These are phyloP conservation scores for Lasiodiplodia hormozganensis DNA, from an alignment of 2,329 filamentous ascomycete genomes.

Conservation along the genomic window DNA sequence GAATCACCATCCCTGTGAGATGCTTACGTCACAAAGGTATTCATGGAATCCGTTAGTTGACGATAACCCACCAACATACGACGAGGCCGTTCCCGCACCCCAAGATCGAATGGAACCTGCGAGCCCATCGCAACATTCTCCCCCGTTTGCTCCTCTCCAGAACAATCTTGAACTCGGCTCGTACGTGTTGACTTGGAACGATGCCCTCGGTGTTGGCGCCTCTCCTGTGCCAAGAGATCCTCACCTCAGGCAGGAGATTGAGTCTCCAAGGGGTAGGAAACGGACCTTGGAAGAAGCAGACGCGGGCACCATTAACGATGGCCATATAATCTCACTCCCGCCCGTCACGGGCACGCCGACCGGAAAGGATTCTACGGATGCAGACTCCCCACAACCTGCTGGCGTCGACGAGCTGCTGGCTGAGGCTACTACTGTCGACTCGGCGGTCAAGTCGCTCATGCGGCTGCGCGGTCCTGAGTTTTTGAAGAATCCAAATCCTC, in stretches of 20 bases:
- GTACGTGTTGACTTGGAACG: neutral
- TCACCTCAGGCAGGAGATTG: neutral
- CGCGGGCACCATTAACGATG: neutral
- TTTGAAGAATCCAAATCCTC: neutral
- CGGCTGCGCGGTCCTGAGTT: neutral
- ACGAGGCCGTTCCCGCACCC: neutral
- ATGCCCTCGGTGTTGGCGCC: neutral
- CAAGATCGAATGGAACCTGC: no score
- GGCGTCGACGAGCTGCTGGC: neutral
- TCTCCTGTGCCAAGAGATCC: neutral
- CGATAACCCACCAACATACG: neutral
- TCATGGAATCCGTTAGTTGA: neutral
- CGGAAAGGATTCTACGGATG: neutral
- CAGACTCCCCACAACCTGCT: neutral
- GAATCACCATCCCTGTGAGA: neutral
- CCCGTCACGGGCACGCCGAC: neutral
- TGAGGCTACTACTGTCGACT: neutral
- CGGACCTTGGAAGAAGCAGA: neutral
- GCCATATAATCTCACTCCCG: neutral
- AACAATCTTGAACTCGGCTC: neutral
- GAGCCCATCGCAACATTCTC: neutral
- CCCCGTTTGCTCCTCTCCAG: neutral
- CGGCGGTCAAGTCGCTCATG: neutral
- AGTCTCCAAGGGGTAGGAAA: neutral
- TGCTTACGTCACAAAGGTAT: neutral